Base-by-base conservation (phyloP, 495 filamentous ascomycete species). In the Lichenothelia convexa region DNA sequence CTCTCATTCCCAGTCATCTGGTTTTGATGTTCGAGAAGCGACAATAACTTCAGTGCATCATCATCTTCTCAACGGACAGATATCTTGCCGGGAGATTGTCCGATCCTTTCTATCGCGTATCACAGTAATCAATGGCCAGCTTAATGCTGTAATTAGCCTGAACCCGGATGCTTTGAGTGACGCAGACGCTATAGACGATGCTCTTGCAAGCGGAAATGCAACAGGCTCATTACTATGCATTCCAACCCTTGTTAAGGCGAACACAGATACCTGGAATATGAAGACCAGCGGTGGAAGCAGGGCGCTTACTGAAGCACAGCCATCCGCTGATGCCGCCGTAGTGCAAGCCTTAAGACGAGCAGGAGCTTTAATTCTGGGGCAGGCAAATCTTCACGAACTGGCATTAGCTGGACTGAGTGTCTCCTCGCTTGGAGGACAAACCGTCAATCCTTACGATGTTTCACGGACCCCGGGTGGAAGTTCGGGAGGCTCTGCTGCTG, bases 311-410 rank as follows among this genome's bases (percentile, higher is more conserved):
- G 42, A 53, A 4, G 62, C 66, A 12, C 45, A 41, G 17, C 68
- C 70, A 0, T 35, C 38, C 0, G 43, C 37, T 0, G 65, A 76
- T 45, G 64, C 69, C 1, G 53, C 62, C 0, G 54, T 64, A 0
- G 70, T 75, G 0, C 41, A 40, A 8, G 68, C 61, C 0, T 34
- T 79, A 6, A 60, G 51, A 13, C 42, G 55, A 2, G 70, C 68
- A 2, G 75, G 76, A 0, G 70, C 70, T 0, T 61, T 80, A n/a
- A 70, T 80, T 13, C 51, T 79, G 1, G 75, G 70, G 0, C 80
- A 79, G 42, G 54, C 70, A 0, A 79, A 78, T 48, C 45, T 78
- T 9, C 73, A 78, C 45, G 75, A 76, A 49, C 47, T 78, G 35
- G 72, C 73, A 1, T 46, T 80, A 2, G 72, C 78, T 38, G 75